Percentiles rank a stretch among this genome's conserved stretches.
These are phyloP conservation scores for Parathielavia hyrcaniae DNA, from an alignment of 495 filamentous ascomycete genomes.

Conservation along the genomic window DNA sequence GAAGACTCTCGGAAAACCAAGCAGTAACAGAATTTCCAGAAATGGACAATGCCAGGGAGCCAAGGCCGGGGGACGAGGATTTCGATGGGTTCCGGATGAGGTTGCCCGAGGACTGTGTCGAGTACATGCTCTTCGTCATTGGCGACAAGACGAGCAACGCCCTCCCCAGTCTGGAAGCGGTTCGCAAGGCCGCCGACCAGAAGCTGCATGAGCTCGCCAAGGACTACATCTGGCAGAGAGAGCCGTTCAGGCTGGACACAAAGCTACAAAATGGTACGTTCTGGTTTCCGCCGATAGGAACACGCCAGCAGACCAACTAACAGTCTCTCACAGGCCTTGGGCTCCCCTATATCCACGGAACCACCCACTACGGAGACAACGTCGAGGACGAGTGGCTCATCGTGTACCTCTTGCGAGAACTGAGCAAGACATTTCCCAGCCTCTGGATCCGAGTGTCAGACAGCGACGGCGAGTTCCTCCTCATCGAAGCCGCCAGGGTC, in stretches of 20 bases:
- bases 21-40: background rate
- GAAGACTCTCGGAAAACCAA: background rate
- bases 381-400: slow-evolving; percentile 97
- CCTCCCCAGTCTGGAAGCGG: slow-evolving; percentile 54
- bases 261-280: slow-evolving; percentile 54
- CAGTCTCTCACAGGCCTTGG: slow-evolving; percentile 24
- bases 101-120: slow-evolving; percentile 79
- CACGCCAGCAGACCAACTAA: background rate
- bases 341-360: slow-evolving; percentile 55
- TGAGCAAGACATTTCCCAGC: slow-evolving; percentile 64
- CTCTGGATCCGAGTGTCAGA: slow-evolving; percentile 81
- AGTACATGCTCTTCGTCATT: slow-evolving; percentile 75
- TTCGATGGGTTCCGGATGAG: slow-evolving; percentile 64
- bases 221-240: slow-evolving; percentile 94
- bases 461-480: slow-evolving; percentile 88
- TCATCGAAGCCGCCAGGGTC: slow-evolving; percentile 86
- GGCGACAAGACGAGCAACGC: slow-evolving; percentile 46
- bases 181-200: slow-evolving; percentile 60
- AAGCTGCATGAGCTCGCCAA: slow-evolving; percentile 58
- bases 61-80: slow-evolving; percentile 36
- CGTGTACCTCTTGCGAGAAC: slow-evolving; percentile 79
- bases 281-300: background rate
- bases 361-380: slow-evolving; percentile 82
- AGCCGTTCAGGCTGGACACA: slow-evolving; percentile 57
- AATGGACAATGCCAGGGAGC: slow-evolving; percentile 25